Evolutionary conservation across 148 eudicot species (phyloP).

Genomic region (Camellia japonica): DNA sequence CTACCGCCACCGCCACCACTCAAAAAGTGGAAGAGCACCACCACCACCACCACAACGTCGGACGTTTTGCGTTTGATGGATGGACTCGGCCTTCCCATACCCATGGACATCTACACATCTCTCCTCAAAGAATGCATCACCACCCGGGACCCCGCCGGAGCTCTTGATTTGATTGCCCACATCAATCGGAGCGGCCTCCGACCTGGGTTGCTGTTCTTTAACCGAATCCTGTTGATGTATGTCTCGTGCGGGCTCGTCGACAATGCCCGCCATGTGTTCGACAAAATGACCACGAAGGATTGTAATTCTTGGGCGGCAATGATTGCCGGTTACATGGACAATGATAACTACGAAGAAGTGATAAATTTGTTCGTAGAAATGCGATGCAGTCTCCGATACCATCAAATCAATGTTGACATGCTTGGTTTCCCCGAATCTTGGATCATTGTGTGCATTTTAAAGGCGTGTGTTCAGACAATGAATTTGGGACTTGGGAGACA

Average conservation of each 20-base stretch:
- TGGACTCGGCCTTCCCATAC: constrained; percentile 38
- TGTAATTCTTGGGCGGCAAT: constrained; percentile 58
- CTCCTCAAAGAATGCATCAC: constrained; percentile 62
- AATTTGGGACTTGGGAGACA: constrained; percentile 51
- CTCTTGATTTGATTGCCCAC: constrained; percentile 41
- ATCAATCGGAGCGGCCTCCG: constrained; percentile 32
- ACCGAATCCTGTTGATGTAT: constrained; percentile 53
- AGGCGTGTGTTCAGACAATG: constrained; percentile 48
- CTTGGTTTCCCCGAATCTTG: constrained; percentile 38
- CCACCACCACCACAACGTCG: constrained; percentile 9
- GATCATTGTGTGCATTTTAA: constrained; percentile 57
- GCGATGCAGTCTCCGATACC: constrained; percentile 18
- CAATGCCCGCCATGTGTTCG: constrained; percentile 61
- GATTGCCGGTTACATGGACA: constrained; percentile 41
- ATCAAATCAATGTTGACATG: constrained; percentile 6
- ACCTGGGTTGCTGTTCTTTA: constrained; percentile 38
- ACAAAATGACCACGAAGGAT: constrained; percentile 51
- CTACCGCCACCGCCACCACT: not conserved
- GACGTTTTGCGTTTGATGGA: constrained; percentile 68
- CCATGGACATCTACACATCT: constrained; percentile 53
- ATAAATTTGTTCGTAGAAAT: constrained; percentile 41
- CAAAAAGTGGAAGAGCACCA: not conserved
- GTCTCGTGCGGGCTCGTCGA: constrained; percentile 45
- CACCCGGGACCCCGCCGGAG: constrained; percentile 31
- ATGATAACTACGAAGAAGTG: constrained; percentile 29